These are phyloP conservation scores for Penicillium mononematosum DNA, from an alignment of 495 filamentous ascomycete genomes.

Conservation along the genomic window DNA sequence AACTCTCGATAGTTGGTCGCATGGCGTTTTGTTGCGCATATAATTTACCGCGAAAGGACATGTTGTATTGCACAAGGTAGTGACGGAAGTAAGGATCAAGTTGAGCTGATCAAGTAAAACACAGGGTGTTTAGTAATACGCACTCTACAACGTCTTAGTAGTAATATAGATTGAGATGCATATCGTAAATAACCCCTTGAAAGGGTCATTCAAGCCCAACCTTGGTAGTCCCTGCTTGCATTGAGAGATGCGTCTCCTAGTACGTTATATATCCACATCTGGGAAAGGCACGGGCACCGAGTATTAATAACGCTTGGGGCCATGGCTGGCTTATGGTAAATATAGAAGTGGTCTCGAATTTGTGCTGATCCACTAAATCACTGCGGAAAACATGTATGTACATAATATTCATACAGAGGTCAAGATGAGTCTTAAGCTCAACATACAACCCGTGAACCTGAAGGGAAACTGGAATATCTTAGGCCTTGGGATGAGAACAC, in stretches of 20 bases:
- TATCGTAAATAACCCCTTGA: too few relatives aligned
- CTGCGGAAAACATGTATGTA: background rate
- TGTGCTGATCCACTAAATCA: background rate
- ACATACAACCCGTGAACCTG: background rate
- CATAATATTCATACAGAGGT: background rate
- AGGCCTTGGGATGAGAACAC: background rate
- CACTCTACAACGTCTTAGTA: too few relatives aligned
- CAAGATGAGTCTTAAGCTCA: background rate
- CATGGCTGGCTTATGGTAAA: background rate
- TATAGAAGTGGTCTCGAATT: background rate
- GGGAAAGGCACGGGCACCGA: too few relatives aligned
- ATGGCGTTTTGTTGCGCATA: slow-evolving; percentile 73
- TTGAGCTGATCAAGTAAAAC: background rate
- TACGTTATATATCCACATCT: too few relatives aligned
- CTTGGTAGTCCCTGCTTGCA: too few relatives aligned
- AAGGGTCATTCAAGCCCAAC: too few relatives aligned
- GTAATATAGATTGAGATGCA: too few relatives aligned
- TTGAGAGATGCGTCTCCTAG: too few relatives aligned
- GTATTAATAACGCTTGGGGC: background rate
- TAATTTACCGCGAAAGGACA: slow-evolving; percentile 81
- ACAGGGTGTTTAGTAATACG: too few relatives aligned
- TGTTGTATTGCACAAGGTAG: background rate
- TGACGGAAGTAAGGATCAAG: too few relatives aligned
- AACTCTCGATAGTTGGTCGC: slow-evolving; percentile 69
- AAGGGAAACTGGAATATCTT: background rate